These are phyloP conservation scores for Fagus crenata DNA, from an alignment of 306 rosid species.

Conservation along the genomic window DNA sequence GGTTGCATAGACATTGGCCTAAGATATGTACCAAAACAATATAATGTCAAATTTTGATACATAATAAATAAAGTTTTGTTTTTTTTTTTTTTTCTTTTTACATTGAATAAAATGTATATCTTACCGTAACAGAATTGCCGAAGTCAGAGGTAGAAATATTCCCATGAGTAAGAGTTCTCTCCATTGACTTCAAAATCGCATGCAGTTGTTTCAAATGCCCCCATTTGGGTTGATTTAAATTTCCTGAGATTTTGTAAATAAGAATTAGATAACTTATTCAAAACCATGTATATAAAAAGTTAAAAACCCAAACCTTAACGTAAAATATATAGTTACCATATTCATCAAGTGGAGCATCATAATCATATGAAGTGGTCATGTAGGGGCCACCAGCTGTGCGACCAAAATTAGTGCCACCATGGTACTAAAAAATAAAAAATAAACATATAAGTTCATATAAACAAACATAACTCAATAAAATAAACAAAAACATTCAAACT, in stretches of 20 bases:
- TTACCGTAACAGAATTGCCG: constrained; percentile 46
- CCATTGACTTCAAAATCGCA: constrained; percentile 44
- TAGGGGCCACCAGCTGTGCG: constrained; percentile 31
- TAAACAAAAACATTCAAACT: no score
- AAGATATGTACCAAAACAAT: not conserved
- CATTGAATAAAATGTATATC: not conserved
- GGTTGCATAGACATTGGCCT: constrained; percentile 47
- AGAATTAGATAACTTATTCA: no score
- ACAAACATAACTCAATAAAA: constrained; percentile 24
- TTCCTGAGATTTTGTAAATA: not conserved
- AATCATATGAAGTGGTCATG: constrained; percentile 30
- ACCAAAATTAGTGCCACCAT: constrained; percentile 41
- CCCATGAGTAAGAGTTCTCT: constrained; percentile 40
- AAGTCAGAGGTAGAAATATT: constrained; percentile 32
- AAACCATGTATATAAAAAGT: no score
- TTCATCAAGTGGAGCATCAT: constrained; percentile 42
- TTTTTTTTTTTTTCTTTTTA: not conserved
- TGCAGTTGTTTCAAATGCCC: constrained; percentile 61
- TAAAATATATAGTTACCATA: constrained; percentile 21
- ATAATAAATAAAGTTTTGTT: no score
- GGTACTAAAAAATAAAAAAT: constrained; percentile 20
- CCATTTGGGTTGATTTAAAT: constrained; percentile 47
- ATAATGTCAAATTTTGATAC: no score
- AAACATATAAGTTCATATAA: not conserved
- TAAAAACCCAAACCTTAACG: not conserved